These are phyloP conservation scores for Pichiaceae sp. DNA, from an alignment of 1,139 yeast genomes.

Conservation along the genomic window DNA sequence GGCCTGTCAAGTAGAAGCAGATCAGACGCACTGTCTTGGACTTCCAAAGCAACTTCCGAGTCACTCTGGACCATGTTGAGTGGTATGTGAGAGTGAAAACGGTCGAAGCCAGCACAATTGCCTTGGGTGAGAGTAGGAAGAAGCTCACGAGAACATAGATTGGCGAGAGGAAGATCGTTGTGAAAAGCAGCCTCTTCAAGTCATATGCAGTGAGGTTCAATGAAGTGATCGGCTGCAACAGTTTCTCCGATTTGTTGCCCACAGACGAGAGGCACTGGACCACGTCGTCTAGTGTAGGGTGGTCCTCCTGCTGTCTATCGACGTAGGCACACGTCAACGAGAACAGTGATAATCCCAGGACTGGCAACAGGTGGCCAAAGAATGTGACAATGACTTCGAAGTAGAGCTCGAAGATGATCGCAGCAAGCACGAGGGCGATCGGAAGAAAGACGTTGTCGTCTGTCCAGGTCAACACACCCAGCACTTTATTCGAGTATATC, in stretches of 20 bases:
- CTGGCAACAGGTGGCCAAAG: conserved; percentile 73
- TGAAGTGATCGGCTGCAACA: conserved; percentile 69
- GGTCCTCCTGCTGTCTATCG: conserved; percentile 45
- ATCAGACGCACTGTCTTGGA: conserved; percentile 61
- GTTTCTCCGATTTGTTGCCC: conserved; percentile 66
- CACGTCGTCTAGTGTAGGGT: conserved; percentile 84
- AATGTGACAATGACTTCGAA: conserved; percentile 66
- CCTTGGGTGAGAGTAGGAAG: conserved; percentile 63
- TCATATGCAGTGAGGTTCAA: conserved; percentile 69
- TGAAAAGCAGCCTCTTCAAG: conserved; percentile 67
- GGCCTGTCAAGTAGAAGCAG: conserved; percentile 77
- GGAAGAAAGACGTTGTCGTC: conserved; percentile 77
- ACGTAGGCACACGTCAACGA: conserved; percentile 47
- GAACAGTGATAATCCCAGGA: conserved; percentile 58
- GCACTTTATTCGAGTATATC: conserved; percentile 55
- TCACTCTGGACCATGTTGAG: conserved; percentile 74
- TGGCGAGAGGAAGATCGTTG: conserved; percentile 82
- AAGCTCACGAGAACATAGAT: conserved; percentile 63
- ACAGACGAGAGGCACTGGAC: conserved; percentile 74
- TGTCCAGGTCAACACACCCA: conserved; percentile 86
- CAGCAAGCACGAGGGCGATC: conserved; percentile 49
- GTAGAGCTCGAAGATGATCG: conserved; percentile 57
- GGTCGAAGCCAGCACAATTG: conserved; percentile 54
- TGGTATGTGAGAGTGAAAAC: conserved; percentile 70
- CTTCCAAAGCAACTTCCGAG: conserved; percentile 78